Evolutionary conservation across 2,329 filamentous ascomycete species (phyloP), one percentile per base, ranked within the genome.

Genomic region (Aspergillus cejpii): DNA sequence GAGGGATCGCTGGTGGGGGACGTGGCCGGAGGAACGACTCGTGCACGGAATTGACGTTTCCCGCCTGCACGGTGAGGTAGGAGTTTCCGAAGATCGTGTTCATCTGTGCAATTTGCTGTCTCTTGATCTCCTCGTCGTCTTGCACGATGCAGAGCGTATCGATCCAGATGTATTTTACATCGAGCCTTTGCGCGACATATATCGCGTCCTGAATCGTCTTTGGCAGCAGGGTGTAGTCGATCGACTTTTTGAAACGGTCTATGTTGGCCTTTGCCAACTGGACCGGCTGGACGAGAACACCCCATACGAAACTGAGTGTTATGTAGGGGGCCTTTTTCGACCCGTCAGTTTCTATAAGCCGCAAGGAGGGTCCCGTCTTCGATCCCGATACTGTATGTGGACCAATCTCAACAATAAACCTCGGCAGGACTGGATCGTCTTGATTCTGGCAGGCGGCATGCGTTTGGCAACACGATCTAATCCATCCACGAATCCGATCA

Each of bases 311-410:
- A 40, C 34, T 29, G 6, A 33, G 6, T 56, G 81, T 77, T 39
- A 84, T 85, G 4, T 86, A 92, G 23, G 23, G 23, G 23, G 23
- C 23, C 23, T 24, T 24, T 36, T n/a, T 15, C 10, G 33, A 36
- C 15, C 33, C 33, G 33, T 36, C 33, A 36, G 15, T 36, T 36
- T 36, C 33, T 10, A 36, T 14, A 15, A 36, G n/a, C 15, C 33
- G 33, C 12, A 36, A 36, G 11, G 12, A 17, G 12, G 33, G 33
- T 7, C 11, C 15, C 15, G 15, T n/a, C n/a, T n/a, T 14, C 4
- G 33, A 8, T 24, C 23, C n/a, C 5, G 33, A 7, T 14, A 10
- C 33, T 3, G 29, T 2, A 15, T 12, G 6, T 12, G 33, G 10
- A 20, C 33, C 4, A 12, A 36, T 36, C 3, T 36, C 33, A 11